These are phyloP conservation scores for Grifola frondosa DNA, from an alignment of 1,284 basidiomycete species.

Conservation along the genomic window DNA sequence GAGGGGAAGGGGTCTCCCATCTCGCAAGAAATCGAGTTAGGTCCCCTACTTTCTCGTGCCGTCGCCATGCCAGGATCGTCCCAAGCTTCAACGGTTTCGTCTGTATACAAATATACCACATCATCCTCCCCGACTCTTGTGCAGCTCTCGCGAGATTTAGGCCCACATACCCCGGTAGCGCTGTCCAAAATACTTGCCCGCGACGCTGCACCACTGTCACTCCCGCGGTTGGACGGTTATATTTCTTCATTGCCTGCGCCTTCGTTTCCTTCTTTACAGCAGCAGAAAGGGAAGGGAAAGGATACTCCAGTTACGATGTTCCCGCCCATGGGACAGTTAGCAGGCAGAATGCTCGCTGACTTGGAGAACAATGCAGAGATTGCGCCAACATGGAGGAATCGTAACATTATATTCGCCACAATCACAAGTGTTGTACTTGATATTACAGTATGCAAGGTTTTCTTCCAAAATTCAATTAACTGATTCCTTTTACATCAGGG, in stretches of 20 bases:
- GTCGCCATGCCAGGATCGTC: constrained; percentile 8
- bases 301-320: constrained; percentile 43
- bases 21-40: too few species aligned
- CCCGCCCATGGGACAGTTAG: constrained; percentile 58
- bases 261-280: constrained; percentile 27
- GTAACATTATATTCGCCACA: constrained; percentile 48
- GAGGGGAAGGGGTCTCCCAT: too few species aligned
- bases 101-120: neutral
- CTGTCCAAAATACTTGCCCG: constrained; percentile 56
- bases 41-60: constrained; percentile 5
- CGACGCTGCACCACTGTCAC: constrained; percentile 51
- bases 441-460: constrained; percentile 45
- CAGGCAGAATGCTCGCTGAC: constrained; percentile 52
- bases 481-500: constrained; percentile 41
- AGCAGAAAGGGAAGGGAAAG: constrained; percentile 29
- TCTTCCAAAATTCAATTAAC: neutral
- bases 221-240: constrained; percentile 60
- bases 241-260: constrained; percentile 49
- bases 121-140: constrained; percentile 16
- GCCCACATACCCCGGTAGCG: constrained; percentile 49
- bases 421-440: constrained; percentile 45
- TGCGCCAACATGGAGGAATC: constrained; percentile 53
- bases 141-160: neutral
- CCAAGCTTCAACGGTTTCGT: neutral
- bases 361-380: constrained; percentile 53